Percentiles rank a stretch among this genome's conserved stretches.
Evolutionary conservation across 2,329 filamentous ascomycete genomes (phyloP).

Genomic region (Dactylellina drechsleri): DNA sequence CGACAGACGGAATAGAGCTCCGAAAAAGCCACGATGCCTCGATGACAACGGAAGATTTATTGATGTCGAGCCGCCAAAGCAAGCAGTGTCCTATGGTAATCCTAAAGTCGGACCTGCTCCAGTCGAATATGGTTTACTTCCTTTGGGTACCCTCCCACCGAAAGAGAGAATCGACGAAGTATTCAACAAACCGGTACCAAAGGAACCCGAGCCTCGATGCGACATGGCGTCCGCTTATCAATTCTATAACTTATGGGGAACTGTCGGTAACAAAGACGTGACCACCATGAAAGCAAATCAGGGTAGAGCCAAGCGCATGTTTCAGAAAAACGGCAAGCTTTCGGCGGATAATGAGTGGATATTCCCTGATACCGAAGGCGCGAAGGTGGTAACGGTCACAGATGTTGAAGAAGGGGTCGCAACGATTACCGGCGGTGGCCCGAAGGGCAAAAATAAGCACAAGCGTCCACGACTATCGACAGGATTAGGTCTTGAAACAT

Average conservation of each 20-base stretch:
- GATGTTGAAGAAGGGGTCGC: conserved; percentile 12
- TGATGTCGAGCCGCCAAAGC: conserved; percentile 40
- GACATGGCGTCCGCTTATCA: conserved; percentile 33
- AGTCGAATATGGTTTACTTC: conserved; percentile 50
- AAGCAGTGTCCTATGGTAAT: conserved; percentile 38
- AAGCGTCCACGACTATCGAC: conserved; percentile 30
- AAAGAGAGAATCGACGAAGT: conserved; percentile 52
- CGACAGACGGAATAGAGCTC: conserved; percentile 22
- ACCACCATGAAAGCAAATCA: conserved; percentile 42
- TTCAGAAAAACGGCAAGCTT: conserved; percentile 33
- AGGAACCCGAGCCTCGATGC: conserved; percentile 44
- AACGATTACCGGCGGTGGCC: background rate
- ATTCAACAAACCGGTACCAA: conserved; percentile 47
- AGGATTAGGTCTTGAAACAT: conserved; percentile 23
- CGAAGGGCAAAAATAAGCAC: conserved; percentile 36
- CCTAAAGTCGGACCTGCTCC: conserved; percentile 32
- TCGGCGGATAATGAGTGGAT: conserved; percentile 39
- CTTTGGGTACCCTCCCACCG: conserved; percentile 44
- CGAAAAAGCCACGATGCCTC: conserved; percentile 10
- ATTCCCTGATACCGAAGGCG: conserved; percentile 42
- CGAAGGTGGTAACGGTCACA: background rate
- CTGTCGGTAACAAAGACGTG: conserved; percentile 46
- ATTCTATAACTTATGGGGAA: conserved; percentile 46
- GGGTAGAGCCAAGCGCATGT: conserved; percentile 40
- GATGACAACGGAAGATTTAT: conserved; percentile 43